Percentiles rank a stretch among this genome's conserved stretches.
Conservation (phyloP, 2,329 filamentous ascomycete genomes). For the Colletotrichum magnum region DNA sequence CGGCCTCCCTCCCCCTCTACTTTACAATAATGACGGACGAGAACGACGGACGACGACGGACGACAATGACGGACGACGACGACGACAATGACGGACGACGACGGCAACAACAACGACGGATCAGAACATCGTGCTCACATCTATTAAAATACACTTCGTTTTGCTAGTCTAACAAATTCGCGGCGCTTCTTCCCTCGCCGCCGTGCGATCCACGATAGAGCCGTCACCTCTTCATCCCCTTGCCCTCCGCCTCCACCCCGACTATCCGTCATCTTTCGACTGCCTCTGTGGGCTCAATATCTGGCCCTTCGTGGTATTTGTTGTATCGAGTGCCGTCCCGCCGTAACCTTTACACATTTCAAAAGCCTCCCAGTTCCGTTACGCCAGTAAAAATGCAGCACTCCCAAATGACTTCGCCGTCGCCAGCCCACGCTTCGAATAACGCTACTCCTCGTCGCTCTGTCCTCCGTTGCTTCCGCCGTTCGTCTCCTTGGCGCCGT, state of each 20-base stretch:
- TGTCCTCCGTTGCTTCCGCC: slow-evolving; percentile 56
- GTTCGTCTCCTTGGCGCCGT: slow-evolving; percentile 48
- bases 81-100: background rate
- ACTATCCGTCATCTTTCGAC: slow-evolving; percentile 2
- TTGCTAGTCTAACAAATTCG: slow-evolving; percentile 42
- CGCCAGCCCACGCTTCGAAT: slow-evolving; percentile 13
- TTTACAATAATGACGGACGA: too few species aligned
- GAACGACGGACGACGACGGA: too few species aligned
- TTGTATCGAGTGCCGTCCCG: slow-evolving; percentile 42
- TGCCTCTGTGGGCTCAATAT: slow-evolving; percentile 17
- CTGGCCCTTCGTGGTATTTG: slow-evolving; percentile 46
- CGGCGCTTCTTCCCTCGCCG: slow-evolving; percentile 12
- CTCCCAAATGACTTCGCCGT: slow-evolving; percentile 21
- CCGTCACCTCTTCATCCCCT: background rate
- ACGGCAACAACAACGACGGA: background rate
- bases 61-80: too few species aligned
- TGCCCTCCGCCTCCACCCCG: slow-evolving; percentile 11
- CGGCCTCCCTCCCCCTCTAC: too few species aligned
- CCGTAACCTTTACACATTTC: slow-evolving; percentile 43
- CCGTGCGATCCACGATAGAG: slow-evolving; percentile 6
- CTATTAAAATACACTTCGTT: slow-evolving; percentile 59
- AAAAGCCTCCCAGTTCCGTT: slow-evolving; percentile 39
- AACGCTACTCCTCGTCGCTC: slow-evolving; percentile 67
- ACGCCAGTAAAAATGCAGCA: slow-evolving; percentile 39
- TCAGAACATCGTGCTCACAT: slow-evolving; percentile 47